A percentile compares a stretch with the other conserved stretches of the same genome.
phyloP scores from a whole-genome alignment of 1,284 basidiomycete genomes.

The Blastosporella zonata region DNA sequence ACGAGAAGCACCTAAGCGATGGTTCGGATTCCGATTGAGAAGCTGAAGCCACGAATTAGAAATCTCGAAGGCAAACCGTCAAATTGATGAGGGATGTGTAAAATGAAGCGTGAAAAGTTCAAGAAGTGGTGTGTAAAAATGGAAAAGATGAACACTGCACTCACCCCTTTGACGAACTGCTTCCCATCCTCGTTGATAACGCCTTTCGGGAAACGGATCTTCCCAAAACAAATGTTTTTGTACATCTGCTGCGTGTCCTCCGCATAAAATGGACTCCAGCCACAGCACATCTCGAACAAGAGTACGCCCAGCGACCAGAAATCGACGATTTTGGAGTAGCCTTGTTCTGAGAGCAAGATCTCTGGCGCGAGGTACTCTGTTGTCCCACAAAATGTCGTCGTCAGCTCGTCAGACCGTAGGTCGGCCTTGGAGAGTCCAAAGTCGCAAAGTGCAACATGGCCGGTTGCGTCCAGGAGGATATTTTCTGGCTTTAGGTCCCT shows the following conservation, averaged over 20 bases:
- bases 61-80: constrained; percentile 18
- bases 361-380: constrained; percentile 98
- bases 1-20: constrained; percentile 88
- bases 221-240: constrained; percentile 98
- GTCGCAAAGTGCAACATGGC: constrained; percentile 95
- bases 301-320: constrained; percentile 97
- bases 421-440: constrained; percentile 98
- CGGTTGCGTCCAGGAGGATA: constrained; percentile 94
- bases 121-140: constrained; percentile 15
- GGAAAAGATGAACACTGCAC: constrained; percentile 31
- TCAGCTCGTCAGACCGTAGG: constrained; percentile 89
- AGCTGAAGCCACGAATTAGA: constrained; percentile 51
- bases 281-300: constrained; percentile 98
- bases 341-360: constrained; percentile 97
- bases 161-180: constrained; percentile 97
- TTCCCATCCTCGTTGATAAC: constrained; percentile 98
- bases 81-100: not conserved
- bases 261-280: constrained; percentile 99
- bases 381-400: constrained; percentile 97
- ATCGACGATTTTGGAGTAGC: constrained; percentile 98
- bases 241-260: constrained; percentile 99
- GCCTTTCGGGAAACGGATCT: constrained; percentile 97
- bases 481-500: constrained; percentile 97
- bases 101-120: not conserved
- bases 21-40: constrained; percentile 96